A percentile compares a stretch with the other conserved stretches of the same genome.
Conservation (phyloP, 2,329 filamentous ascomycete species). For the Hypoxylon sp. region DNA sequence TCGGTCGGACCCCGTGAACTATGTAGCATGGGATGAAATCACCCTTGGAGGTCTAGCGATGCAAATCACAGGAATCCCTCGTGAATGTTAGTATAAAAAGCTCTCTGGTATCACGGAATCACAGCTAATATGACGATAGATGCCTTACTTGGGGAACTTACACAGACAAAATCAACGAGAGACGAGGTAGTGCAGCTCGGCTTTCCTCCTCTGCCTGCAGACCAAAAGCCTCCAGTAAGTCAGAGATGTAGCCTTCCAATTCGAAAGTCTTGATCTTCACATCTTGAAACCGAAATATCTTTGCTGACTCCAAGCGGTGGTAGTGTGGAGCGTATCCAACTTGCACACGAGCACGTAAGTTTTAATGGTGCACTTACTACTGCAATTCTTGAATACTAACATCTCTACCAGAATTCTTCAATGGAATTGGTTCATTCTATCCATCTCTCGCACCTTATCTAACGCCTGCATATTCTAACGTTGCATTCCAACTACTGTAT, state of each 20-base stretch:
- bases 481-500: slow-evolving; percentile 45
- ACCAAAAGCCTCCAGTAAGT: slow-evolving; percentile 38
- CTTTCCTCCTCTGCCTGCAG: slow-evolving; percentile 42
- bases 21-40: slow-evolving; percentile 45
- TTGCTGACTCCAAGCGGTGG: slow-evolving; percentile 1
- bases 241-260: too few relatives aligned
- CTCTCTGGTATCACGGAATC: too few relatives aligned
- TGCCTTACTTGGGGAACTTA: slow-evolving; percentile 43
- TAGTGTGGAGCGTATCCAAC: slow-evolving; percentile 42
- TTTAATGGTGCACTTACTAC: background rate
- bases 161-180: slow-evolving; percentile 37
- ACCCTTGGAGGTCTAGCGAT: slow-evolving; percentile 45
- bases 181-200: slow-evolving; percentile 41
- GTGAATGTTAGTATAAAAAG: slow-evolving; percentile 42
- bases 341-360: slow-evolving; percentile 43
- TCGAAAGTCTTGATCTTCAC: background rate
- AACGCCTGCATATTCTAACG: slow-evolving; percentile 44
- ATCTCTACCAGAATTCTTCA: slow-evolving; percentile 39
- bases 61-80: slow-evolving; percentile 41
- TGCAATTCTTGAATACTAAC: slow-evolving; percentile 15
- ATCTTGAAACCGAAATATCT: background rate
- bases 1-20: slow-evolving; percentile 36
- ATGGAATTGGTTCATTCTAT: slow-evolving; percentile 41
- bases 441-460: slow-evolving; percentile 41
- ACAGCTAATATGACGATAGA: slow-evolving; percentile 34